Conservation (phyloP, 176 grass and related monocot genomes). For the Alloteropsis semialata region DNA sequence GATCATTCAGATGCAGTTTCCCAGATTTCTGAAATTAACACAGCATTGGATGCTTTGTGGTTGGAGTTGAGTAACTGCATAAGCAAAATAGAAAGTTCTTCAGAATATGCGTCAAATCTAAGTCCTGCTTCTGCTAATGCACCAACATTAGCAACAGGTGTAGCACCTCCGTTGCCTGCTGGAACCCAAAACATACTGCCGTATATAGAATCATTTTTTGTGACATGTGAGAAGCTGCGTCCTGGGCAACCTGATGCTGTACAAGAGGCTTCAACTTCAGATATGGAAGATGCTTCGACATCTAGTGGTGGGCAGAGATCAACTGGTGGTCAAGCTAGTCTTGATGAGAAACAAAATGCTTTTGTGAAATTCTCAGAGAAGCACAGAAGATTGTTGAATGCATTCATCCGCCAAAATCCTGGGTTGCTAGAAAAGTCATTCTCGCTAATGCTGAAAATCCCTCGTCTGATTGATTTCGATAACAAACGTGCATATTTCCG, state of each 20-base stretch:
- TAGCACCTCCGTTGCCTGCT: slow-evolving; percentile 76
- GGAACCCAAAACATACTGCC: slow-evolving; percentile 98
- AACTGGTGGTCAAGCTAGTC: slow-evolving; percentile 42
- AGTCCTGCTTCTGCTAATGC: slow-evolving; percentile 55
- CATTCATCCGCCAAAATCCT: slow-evolving; percentile 93
- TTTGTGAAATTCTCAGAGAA: slow-evolving; percentile 96
- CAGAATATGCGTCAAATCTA: slow-evolving; percentile 57
- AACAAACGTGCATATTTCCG: slow-evolving; percentile 97
- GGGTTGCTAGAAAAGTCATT: slow-evolving; percentile 96
- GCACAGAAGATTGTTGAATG: slow-evolving; percentile 90
- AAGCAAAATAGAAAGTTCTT: slow-evolving; percentile 93
- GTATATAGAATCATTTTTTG: slow-evolving; percentile 97
- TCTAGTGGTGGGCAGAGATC: slow-evolving; percentile 54
- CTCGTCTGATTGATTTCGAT: slow-evolving; percentile 95
- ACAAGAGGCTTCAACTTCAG: slow-evolving; percentile 70
- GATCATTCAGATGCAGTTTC: slow-evolving; percentile 63
- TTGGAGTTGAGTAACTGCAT: slow-evolving; percentile 93
- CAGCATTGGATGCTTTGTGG: slow-evolving; percentile 79
- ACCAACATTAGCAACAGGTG: slow-evolving; percentile 52
- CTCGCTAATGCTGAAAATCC: slow-evolving; percentile 92
- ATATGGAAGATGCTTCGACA: slow-evolving; percentile 80
- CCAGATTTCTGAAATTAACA: slow-evolving; percentile 83
- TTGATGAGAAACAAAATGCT: slow-evolving; percentile 79
- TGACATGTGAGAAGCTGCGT: slow-evolving; percentile 88
- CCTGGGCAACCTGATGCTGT: slow-evolving; percentile 65